Evolutionary conservation across 2,329 filamentous ascomycete species (phyloP).

Genomic region (Chaetothyriales sp.): DNA sequence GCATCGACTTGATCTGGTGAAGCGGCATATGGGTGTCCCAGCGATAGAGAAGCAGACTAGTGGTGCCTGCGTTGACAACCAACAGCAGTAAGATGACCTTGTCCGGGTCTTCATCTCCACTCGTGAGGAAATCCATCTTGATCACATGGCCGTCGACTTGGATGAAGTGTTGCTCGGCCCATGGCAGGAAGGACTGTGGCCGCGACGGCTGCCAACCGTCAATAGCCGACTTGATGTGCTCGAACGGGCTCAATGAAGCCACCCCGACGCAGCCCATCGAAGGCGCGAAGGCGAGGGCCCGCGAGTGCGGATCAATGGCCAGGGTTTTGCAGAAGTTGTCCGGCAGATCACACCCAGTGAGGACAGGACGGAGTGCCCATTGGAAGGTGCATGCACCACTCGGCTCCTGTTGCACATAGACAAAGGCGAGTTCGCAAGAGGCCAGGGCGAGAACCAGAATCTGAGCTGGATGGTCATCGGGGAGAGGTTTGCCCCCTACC

Average conservation of each 20-base stretch:
- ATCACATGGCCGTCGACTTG: constrained; percentile 58
- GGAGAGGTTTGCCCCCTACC: constrained; percentile 8
- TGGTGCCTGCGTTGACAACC: constrained; percentile 23
- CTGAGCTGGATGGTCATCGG: constrained; percentile 52
- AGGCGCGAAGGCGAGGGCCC: constrained; percentile 52
- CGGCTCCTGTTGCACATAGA: constrained; percentile 43
- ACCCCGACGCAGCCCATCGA: constrained; percentile 56
- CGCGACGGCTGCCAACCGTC: constrained; percentile 13
- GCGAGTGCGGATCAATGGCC: constrained; percentile 58
- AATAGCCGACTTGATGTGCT: constrained; percentile 32
- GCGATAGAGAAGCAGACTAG: constrained; percentile 35
- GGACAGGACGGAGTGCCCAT: constrained; percentile 43
- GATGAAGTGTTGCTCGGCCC: constrained; percentile 39
- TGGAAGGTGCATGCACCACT: constrained; percentile 44
- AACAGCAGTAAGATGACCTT: constrained; percentile 64
- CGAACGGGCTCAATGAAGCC: constrained; percentile 50
- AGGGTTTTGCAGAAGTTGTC: constrained; percentile 49
- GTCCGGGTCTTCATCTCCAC: constrained; percentile 48
- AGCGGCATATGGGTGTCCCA: constrained; percentile 33
- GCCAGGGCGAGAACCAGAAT: constrained; percentile 63
- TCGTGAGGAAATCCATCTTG: constrained; percentile 73
- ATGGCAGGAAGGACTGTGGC: constrained; percentile 36
- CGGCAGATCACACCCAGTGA: constrained; percentile 38
- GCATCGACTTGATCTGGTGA: constrained; percentile 10
- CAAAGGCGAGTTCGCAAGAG: constrained; percentile 57